Conservation (phyloP, 768 basidiomycete species). For the Cystofilobasidium macerans region DNA sequence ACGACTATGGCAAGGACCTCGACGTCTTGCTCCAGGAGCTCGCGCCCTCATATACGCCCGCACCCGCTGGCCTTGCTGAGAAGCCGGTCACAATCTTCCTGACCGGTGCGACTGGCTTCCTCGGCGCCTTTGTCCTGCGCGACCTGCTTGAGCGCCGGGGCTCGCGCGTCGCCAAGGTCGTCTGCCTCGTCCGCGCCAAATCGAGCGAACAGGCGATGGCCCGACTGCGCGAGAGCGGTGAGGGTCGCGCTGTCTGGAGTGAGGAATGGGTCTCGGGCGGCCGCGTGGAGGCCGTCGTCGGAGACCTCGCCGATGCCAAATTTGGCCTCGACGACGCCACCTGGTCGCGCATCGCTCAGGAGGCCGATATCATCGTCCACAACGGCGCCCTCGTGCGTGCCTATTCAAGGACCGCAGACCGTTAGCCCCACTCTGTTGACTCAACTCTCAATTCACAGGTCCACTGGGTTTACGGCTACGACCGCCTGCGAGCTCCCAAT, state of each 20-base stretch:
- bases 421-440: not conserved
- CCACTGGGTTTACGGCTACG: slow-evolving; percentile 98
- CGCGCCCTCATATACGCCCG: slow-evolving; percentile 50
- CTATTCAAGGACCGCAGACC: not conserved
- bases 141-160: slow-evolving; percentile 55
- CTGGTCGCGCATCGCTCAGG: slow-evolving; percentile 58
- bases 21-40: slow-evolving; percentile 52
- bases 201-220: slow-evolving; percentile 51
- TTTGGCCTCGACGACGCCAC: slow-evolving; percentile 58
- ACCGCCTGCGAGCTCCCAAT: slow-evolving; percentile 79
- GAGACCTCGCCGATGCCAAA: slow-evolving; percentile 63
- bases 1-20: slow-evolving; percentile 72
- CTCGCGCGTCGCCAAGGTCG: slow-evolving; percentile 64
- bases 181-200: slow-evolving; percentile 78
- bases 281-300: slow-evolving; percentile 65
- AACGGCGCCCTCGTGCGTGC: slow-evolving; percentile 88
- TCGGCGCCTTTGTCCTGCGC: slow-evolving; percentile 80
- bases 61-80: slow-evolving; percentile 48
- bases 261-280: slow-evolving; percentile 62
- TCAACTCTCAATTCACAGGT: slow-evolving; percentile 47
- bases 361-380: slow-evolving; percentile 76
- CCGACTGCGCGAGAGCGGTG: slow-evolving; percentile 59
- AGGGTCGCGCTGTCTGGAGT: slow-evolving; percentile 77
- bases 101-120: slow-evolving; percentile 92
- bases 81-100: slow-evolving; percentile 70